These are phyloP conservation scores for Sporothrix protearum DNA, from an alignment of 2,329 filamentous ascomycete genomes.

Conservation along the genomic window DNA sequence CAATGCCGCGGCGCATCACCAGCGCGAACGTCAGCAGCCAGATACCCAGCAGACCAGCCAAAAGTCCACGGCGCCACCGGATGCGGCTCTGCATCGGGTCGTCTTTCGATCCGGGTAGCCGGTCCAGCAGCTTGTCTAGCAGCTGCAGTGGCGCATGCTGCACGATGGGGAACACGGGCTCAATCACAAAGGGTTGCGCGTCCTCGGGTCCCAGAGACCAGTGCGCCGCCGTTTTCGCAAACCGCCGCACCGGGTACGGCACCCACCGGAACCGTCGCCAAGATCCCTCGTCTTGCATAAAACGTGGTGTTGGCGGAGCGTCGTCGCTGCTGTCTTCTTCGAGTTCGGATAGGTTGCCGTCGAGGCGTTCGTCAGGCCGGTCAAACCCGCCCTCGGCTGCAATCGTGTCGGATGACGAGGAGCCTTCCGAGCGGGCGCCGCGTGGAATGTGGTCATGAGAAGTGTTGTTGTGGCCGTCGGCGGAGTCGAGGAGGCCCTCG, in stretches of 20 bases:
- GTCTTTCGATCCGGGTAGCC: slow-evolving; percentile 44
- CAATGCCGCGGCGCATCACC: slow-evolving; percentile 61
- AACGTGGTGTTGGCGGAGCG: slow-evolving; percentile 53
- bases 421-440: slow-evolving; percentile 21
- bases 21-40: slow-evolving; percentile 65
- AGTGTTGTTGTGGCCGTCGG: neutral
- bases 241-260: slow-evolving; percentile 52
- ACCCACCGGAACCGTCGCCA: slow-evolving; percentile 57
- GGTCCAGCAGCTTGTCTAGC: slow-evolving; percentile 60
- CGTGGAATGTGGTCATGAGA: neutral
- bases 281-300: slow-evolving; percentile 53
- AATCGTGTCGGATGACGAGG: slow-evolving; percentile 26
- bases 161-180: slow-evolving; percentile 59
- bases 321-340: slow-evolving; percentile 41
- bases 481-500: slow-evolving; percentile 11
- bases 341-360: slow-evolving; percentile 43
- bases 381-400: neutral
- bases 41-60: slow-evolving; percentile 55
- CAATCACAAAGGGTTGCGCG: slow-evolving; percentile 51
- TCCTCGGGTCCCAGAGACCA: slow-evolving; percentile 58
- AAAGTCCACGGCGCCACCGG: slow-evolving; percentile 56
- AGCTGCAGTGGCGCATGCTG: slow-evolving; percentile 65
- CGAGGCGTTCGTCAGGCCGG: slow-evolving; percentile 36
- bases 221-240: slow-evolving; percentile 40
- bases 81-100: slow-evolving; percentile 32